Base-by-base conservation (phyloP, 2,329 filamentous ascomycete species). In the Monilinia vaccinii-corymbosi region DNA sequence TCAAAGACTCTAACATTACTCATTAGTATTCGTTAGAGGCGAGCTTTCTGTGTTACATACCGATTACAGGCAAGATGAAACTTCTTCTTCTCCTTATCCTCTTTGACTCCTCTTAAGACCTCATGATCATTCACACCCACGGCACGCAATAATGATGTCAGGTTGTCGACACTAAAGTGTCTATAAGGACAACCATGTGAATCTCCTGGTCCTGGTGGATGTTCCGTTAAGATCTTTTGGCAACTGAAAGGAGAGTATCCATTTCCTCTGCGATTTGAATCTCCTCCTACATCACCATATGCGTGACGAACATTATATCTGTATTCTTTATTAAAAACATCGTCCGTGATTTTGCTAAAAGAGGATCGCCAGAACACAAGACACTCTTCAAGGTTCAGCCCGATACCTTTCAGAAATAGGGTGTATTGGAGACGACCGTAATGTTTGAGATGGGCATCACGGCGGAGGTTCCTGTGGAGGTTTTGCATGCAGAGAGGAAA, bases 271-370 rank as follows among this genome's bases (percentile, higher is more conserved):
- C 93, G 83, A 71, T 96, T 97, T 23, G 85, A 81, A 74, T 97
- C 93, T 61, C 93, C 93, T 58, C 94, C 94, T 0, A 97, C 94
- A 69, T 97, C 93, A 66, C 94, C 94, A 73, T 97, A 99, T 0
- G 80, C 75, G 79, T 99, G 93, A n/a, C 92, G 88, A 61, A 97
- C 84, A 72, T 99, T 97, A 80, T 99, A 99, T 48, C 89, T 83
- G 76, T 99, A 97, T 72, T 97, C 91, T 71, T 97, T 97, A 75
- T 95, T 95, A 81, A 97, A 99, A 40, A 87, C 87, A 69, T 97
- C 93, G 70, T 97, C 94, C 0, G 89, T 92, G 65, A 95, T 84
- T 66, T 91, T 88, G 72, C 85, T 85, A 81, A 99, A 97, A 32
- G 82, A 79, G 63, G 84, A 82, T 13, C 94, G 86, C 94, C 94